Evolutionary conservation across 2,329 filamentous ascomycete genomes (phyloP).

Genomic region (Xylariomycetidae sp.): DNA sequence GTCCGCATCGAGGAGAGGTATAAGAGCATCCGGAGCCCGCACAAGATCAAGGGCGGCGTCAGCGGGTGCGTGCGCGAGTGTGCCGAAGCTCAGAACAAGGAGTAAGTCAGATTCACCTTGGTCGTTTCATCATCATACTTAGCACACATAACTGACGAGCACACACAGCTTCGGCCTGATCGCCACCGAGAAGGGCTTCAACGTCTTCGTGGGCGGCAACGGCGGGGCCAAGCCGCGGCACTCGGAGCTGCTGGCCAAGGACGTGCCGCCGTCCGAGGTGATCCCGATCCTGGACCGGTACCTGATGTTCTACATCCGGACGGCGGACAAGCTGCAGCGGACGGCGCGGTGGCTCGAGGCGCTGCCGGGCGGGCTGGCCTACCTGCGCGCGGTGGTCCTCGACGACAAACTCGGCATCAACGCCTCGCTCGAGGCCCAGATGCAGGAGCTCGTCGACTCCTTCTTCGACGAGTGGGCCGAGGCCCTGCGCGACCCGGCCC

Average conservation of each 20-base stretch:
- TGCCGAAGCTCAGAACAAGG: conserved; percentile 88
- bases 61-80: conserved; percentile 91
- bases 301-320: conserved; percentile 89
- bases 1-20: conserved; percentile 84
- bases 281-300: conserved; percentile 83
- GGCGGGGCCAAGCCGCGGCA: conserved; percentile 82
- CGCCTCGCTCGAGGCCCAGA: conserved; percentile 78
- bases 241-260: conserved; percentile 77
- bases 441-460: conserved; percentile 75
- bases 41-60: conserved; percentile 89
- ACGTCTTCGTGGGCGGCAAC: conserved; percentile 87
- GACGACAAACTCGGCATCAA: conserved; percentile 84
- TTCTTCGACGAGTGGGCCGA: conserved; percentile 94
- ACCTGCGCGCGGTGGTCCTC: conserved; percentile 76
- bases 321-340: conserved; percentile 82
- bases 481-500: conserved; percentile 64
- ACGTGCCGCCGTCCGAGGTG: conserved; percentile 78
- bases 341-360: conserved; percentile 85
- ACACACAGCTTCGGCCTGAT: conserved; percentile 79
- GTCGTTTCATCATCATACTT: not conserved
- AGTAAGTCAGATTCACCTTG: conserved; percentile 45
- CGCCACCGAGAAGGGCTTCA: conserved; percentile 88
- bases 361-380: conserved; percentile 77
- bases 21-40: conserved; percentile 82
- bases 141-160: too few relatives aligned